Evolutionary conservation across 176 grass and related monocot species (phyloP).

Genomic region (Poa annua): DNA sequence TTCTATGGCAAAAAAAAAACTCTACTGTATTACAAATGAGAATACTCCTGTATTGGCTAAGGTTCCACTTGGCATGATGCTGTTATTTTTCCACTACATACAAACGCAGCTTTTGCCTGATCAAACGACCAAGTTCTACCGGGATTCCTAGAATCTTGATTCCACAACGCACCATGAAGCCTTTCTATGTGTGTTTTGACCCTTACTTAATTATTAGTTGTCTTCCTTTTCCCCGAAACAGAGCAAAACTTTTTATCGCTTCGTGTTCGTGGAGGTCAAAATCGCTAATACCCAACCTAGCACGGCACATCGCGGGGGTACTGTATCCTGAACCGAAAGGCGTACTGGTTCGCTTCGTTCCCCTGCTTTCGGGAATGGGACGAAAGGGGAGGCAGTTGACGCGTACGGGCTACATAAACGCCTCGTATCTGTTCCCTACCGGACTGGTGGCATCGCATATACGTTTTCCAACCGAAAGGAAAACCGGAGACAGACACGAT

Average conservation of each 20-base stretch:
- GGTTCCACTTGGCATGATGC: neutral
- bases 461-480: neutral
- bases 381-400: slow-evolving; percentile 29
- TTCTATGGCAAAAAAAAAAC: too few species aligned
- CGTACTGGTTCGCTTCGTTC: slow-evolving; percentile 32
- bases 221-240: too few species aligned
- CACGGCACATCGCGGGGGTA: slow-evolving; percentile 25
- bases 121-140: neutral
- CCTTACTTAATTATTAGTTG: too few species aligned
- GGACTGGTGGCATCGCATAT: slow-evolving; percentile 7
- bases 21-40: too few species aligned
- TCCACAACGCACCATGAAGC: too few species aligned
- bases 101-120: neutral
- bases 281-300: neutral
- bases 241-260: too few species aligned
- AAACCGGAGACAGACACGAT: neutral
- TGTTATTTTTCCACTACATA: neutral
- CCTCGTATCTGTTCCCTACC: neutral
- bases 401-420: slow-evolving; percentile 33
- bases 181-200: too few species aligned
- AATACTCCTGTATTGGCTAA: neutral
- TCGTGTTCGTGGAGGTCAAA: too few species aligned
- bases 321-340: slow-evolving; percentile 47
- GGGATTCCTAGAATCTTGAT: too few species aligned
- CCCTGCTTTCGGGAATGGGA: slow-evolving; percentile 14